Conservation (phyloP, 768 basidiomycete species). For the Termitomyces sp. region DNA sequence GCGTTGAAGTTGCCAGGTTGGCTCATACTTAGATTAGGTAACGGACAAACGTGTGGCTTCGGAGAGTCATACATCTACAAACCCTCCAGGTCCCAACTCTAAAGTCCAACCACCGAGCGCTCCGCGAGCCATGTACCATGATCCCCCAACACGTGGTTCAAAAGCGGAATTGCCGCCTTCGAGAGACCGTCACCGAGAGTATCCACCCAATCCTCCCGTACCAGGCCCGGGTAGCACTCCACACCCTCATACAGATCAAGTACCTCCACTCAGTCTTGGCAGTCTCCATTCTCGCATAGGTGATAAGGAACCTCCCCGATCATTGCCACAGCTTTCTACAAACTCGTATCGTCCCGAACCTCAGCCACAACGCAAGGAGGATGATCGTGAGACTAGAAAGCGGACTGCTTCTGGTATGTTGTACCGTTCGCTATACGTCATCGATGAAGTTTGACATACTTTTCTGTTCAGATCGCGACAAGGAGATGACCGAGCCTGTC, state of each 20-base stretch:
- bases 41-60: conserved; percentile 46
- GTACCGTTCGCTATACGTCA: neutral
- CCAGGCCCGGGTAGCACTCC: conserved; percentile 10
- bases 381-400: conserved; percentile 66
- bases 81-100: conserved; percentile 16
- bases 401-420: conserved; percentile 61
- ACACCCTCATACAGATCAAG: conserved; percentile 18
- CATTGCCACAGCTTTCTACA: conserved; percentile 30
- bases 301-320: conserved; percentile 45
- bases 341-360: conserved; percentile 40
- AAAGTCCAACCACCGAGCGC: conserved; percentile 51
- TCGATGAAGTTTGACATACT: conserved; percentile 1
- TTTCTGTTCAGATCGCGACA: conserved; percentile 51
- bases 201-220: conserved; percentile 24
- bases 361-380: conserved; percentile 40
- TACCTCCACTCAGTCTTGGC: conserved; percentile 16
- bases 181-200: conserved; percentile 47
- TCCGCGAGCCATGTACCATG: conserved; percentile 63
- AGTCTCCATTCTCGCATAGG: conserved; percentile 50
- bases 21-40: conserved; percentile 25
- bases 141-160: conserved; percentile 24
- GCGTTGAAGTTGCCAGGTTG: conserved; percentile 3
- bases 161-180: conserved; percentile 32
- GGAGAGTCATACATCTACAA: conserved; percentile 37
- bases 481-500: conserved; percentile 37